These are phyloP conservation scores for Rhododendron williamsianum DNA, from an alignment of 148 eudicot species.

Conservation along the genomic window DNA sequence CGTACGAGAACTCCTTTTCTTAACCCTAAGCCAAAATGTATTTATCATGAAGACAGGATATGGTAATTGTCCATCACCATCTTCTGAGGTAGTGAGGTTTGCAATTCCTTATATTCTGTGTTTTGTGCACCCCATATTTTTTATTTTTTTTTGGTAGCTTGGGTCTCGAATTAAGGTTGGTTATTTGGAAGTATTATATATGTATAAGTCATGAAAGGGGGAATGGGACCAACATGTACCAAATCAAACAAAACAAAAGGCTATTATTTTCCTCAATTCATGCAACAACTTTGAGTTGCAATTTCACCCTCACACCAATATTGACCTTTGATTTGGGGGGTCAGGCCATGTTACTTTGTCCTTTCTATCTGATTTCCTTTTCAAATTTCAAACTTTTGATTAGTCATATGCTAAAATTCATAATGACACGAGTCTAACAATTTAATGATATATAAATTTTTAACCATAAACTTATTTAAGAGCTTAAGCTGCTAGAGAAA, in stretches of 20 bases:
- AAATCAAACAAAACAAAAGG: not conserved
- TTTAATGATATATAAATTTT: not conserved
- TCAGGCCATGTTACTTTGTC: not conserved
- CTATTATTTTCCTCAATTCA: not conserved
- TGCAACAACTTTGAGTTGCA: not conserved
- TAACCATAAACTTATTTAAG: too few relatives aligned
- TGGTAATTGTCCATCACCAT: not conserved
- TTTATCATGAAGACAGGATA: not conserved
- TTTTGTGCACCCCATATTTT: not conserved
- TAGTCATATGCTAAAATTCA: not conserved
- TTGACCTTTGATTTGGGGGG: not conserved
- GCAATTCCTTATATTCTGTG: not conserved
- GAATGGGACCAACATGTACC: not conserved
- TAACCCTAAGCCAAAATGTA: not conserved
- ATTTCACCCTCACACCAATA: not conserved
- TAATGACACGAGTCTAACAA: too few relatives aligned
- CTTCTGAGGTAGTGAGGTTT: not conserved
- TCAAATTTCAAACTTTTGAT: not conserved
- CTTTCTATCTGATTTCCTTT: not conserved
- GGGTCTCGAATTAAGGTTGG: not conserved
- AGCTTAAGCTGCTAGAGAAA: too few relatives aligned
- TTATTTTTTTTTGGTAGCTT: not conserved
- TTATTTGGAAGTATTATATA: not conserved
- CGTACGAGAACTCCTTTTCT: not conserved
- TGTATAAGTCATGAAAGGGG: not conserved